A percentile compares a stretch with the other conserved stretches of the same genome.
These are phyloP conservation scores for Pulchroboletus neoregius DNA, from an alignment of 1,284 basidiomycete genomes.

Conservation along the genomic window DNA sequence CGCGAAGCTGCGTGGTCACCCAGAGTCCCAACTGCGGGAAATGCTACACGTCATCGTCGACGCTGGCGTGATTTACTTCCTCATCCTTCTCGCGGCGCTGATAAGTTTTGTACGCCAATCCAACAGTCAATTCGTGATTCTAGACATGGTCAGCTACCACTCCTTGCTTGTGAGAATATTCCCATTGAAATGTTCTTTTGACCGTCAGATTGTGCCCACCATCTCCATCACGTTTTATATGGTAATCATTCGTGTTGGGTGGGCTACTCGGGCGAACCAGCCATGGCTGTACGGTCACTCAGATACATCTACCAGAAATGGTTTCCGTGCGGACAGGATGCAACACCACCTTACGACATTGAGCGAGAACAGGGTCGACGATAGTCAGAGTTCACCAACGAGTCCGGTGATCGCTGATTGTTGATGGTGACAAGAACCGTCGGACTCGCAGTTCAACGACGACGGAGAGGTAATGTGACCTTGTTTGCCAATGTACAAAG, in stretches of 20 bases:
- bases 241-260: not conserved
- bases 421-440: not conserved
- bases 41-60: not conserved
- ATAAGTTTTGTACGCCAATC: not conserved
- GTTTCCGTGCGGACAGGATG: not conserved
- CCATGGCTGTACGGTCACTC: not conserved
- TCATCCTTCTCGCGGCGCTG: not conserved
- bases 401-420: too few relatives aligned
- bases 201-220: not conserved
- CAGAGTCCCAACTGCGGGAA: not conserved
- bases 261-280: not conserved
- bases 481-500: not conserved
- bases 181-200: not conserved
- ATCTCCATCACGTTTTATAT: not conserved
- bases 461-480: not conserved
- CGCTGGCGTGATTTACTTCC: not conserved
- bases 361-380: not conserved
- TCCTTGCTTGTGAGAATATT: too few relatives aligned
- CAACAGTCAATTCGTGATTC: not conserved
- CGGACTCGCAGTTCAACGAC: not conserved
- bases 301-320: not conserved
- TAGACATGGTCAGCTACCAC: not conserved
- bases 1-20: not conserved
- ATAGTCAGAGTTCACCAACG: not conserved
- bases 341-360: not conserved